Evolutionary conservation across 2,329 filamentous ascomycete species (phyloP), one percentile per base, ranked within the genome.

Genomic region (Aureobasidium melanogenum): DNA sequence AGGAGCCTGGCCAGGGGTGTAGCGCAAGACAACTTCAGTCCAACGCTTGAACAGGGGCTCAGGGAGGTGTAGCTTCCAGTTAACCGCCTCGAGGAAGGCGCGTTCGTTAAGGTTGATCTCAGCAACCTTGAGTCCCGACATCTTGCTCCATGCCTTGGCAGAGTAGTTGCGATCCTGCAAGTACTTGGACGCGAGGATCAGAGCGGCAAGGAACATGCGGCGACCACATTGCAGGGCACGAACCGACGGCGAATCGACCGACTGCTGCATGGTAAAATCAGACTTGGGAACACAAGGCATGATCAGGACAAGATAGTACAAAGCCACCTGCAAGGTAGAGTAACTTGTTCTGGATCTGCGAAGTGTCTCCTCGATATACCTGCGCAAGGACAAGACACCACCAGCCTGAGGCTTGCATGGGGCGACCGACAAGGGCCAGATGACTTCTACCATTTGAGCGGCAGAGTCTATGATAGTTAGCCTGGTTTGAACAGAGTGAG

Each of bases 101-200:
- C 95, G 88, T 77, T 99, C 94, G 73, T 97, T 97, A 71, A 91
- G 88, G 76, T 97, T 97, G 75, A 99, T 97, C 76, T 99, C 94
- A 61, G 84, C 80, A 3, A 91, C 92, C 72, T 89, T 91, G 62
- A 99, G 80, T n/a, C 94, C 94, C 19, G 94, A 97, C 68, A 99
- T 99, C 80, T 96, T 97, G 75, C 93, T 97, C 94, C 94, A 99
- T 44, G 94, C 94, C 61, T 93, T 87, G 52, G 94, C 91, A 15
- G 94, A 97, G 76, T 96, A 99, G 77, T 97, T 99, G 67, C 93
- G 88, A 73, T 99, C 94, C 75, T 99, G 94, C 50, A 99, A 80
- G 73, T 97, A 99, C 79, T 99, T 99, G 38, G 94, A 97, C 1
- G 94, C 94, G 61, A 99, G 81, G 66, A 99, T 97, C 64, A 99